Evolutionary conservation across 768 basidiomycete genomes (phyloP), one percentile per base, ranked within the genome.

Genomic region (Leccinum variicolor): DNA sequence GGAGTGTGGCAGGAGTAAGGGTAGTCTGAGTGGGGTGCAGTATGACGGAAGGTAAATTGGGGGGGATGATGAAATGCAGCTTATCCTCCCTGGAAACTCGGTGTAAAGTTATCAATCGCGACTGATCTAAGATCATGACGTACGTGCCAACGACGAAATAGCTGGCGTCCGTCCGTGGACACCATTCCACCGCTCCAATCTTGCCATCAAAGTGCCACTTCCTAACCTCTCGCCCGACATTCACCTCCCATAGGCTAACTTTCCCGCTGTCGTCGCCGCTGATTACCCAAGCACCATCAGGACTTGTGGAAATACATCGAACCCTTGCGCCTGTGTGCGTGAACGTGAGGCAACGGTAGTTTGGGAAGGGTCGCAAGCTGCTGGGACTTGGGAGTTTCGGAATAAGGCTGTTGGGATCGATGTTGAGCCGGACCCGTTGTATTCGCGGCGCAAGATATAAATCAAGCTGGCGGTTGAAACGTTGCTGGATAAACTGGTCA

Each of bases 371-470:
- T 55, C 86, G 87, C 52, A 99, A 76, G 67, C 91, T 95, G 66
- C 77, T 88, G 10, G 96, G 94, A 64, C 89, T 92, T 1, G 97
- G 97, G 9, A 99, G 79, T 74, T 97, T 95, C 21, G 97, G 97
- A 34, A 99, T 86, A 29, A 99, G 79, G 49, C 88, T 90, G 62
- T 87, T 84, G 1, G 96, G 94, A 67, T 98, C 92, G 52, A 97
- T 91, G 66, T 93, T 93, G 31, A 98, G 83, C 70, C 92, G 93
- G 53, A 80, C 83, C 54, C 92, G 78, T 64, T 92, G 90, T 61
- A 97, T 85, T 48, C 97, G 83, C 34, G 97, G 96, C 3, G 97
- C 97, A 47, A 99, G 85, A 70, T 99, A 99, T 19, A 99, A 79
- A 73, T 99, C 97, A 34, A 99, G 82, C 73, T 96, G 94, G 21